phyloP scores from a whole-genome alignment of 176 grass and related monocot genomes.

The bread wheat (Triticum aestivum) region DNA sequence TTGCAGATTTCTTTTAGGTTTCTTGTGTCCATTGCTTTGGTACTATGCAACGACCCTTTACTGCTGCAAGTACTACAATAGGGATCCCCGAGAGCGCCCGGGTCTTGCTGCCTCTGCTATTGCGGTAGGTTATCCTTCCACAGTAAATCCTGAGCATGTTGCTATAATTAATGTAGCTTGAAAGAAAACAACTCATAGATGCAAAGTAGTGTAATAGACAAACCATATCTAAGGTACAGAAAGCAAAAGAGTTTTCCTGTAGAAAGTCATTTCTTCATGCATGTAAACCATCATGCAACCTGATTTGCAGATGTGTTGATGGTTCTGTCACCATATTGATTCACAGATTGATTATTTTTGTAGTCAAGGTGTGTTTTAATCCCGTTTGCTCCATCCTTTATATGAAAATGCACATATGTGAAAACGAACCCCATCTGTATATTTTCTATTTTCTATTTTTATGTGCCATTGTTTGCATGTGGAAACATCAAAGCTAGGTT shows the following conservation, averaged over 20 bases:
- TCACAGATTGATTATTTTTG: neutral
- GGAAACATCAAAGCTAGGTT: neutral
- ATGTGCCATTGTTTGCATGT: neutral
- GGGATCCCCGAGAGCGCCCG: constrained; percentile 88
- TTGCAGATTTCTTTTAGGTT: constrained; percentile 96
- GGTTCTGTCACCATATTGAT: neutral
- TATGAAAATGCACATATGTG: neutral
- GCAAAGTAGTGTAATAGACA: neutral
- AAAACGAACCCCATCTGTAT: neutral
- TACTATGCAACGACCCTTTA: constrained; percentile 72
- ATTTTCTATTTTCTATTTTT: neutral
- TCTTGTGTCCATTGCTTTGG: constrained; percentile 88
- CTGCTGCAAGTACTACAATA: constrained; percentile 76
- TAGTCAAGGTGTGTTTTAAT: neutral
- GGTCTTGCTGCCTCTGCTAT: constrained; percentile 83
- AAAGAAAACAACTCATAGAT: neutral
- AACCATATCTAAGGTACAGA: neutral
- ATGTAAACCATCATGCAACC: neutral
- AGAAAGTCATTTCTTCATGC: neutral
- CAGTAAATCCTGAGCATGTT: constrained; percentile 9
- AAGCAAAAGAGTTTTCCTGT: neutral
- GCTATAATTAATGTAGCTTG: neutral
- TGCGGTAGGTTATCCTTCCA: constrained; percentile 47
- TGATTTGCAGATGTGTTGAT: neutral
- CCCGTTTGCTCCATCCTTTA: neutral